Evolutionary conservation across 495 filamentous ascomycete species (phyloP).

Genomic region (Podospora bellae-mahoneyi): DNA sequence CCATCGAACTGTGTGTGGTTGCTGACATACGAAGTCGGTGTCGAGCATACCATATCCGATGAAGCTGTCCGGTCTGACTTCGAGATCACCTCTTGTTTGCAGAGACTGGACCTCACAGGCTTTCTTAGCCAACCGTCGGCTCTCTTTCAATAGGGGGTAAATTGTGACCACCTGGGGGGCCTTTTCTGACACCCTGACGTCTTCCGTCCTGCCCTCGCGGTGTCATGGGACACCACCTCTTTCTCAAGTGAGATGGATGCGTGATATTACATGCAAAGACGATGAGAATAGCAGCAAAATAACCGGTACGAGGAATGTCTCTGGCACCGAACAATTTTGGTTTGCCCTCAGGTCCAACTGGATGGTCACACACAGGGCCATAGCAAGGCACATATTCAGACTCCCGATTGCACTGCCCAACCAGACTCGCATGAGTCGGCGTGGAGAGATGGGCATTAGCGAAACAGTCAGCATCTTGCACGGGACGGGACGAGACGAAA

Average conservation of each 20-base stretch:
- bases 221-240: background rate
- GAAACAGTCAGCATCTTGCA: background rate
- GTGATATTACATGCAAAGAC: background rate
- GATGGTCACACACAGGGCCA: background rate
- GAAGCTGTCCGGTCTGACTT: background rate
- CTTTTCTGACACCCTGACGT: background rate
- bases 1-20: background rate
- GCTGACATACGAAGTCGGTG: background rate
- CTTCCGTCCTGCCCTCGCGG: background rate
- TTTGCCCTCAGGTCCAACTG: background rate
- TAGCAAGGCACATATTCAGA: background rate
- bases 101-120: background rate
- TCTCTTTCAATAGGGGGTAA: background rate
- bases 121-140: background rate
- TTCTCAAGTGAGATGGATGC: background rate
- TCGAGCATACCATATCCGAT: background rate
- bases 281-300: background rate
- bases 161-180: background rate
- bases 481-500: constrained; percentile 13
- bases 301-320: background rate
- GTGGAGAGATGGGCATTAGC: background rate
- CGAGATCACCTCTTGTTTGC: background rate
- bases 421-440: background rate
- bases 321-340: background rate
- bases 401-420: background rate